phyloP scores from a whole-genome alignment of 805 yeast species.

The Monosporozyma yasuniensis region DNA sequence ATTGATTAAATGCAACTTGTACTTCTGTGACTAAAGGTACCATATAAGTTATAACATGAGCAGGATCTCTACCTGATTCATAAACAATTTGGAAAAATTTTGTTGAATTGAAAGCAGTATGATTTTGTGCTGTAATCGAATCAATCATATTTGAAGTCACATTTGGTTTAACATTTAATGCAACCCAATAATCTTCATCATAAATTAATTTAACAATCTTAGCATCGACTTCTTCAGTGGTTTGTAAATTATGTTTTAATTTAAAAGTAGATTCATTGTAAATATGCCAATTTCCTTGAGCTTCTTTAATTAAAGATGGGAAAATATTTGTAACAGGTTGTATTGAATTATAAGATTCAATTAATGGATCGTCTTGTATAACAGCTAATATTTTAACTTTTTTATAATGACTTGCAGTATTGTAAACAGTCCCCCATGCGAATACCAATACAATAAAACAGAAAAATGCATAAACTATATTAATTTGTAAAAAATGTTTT shows the following conservation, averaged over 20 bases:
- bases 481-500: slow-evolving; percentile 5
- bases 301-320: not conserved
- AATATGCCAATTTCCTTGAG: slow-evolving; percentile 26
- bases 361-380: not conserved
- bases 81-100: slow-evolving; percentile 35
- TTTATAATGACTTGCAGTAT: slow-evolving; percentile 14
- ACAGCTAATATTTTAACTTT: slow-evolving; percentile 2
- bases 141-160: slow-evolving; percentile 31
- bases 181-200: slow-evolving; percentile 57
- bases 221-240: slow-evolving; percentile 18
- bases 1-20: slow-evolving; percentile 14
- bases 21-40: slow-evolving; percentile 35
- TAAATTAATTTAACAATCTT: slow-evolving; percentile 40
- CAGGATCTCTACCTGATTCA: slow-evolving; percentile 58
- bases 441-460: slow-evolving; percentile 20
- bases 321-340: slow-evolving; percentile 1
- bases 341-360: not conserved
- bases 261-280: slow-evolving; percentile 21
- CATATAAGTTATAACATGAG: slow-evolving; percentile 38
- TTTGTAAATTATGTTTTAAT: slow-evolving; percentile 10
- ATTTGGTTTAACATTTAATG: slow-evolving; percentile 44
- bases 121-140: slow-evolving; percentile 16
- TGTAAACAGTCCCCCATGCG: slow-evolving; percentile 32
- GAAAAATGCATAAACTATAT: slow-evolving; percentile 14
- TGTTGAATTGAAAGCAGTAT: slow-evolving; percentile 14